These are phyloP conservation scores for Sugiyamaella paludigena DNA, from an alignment of 1,139 yeast species.

Conservation along the genomic window DNA sequence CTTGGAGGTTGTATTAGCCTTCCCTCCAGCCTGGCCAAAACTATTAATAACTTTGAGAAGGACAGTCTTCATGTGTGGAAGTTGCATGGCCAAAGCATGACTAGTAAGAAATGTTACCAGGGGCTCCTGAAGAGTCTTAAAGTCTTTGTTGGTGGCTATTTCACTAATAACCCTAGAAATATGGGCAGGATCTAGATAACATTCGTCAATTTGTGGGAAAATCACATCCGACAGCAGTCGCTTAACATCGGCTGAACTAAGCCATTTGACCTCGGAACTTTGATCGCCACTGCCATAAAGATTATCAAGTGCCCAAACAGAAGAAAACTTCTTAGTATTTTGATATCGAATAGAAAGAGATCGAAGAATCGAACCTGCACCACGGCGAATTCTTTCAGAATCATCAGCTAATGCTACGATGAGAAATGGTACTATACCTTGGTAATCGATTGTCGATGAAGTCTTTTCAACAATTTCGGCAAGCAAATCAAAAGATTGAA, in stretches of 20 bases:
- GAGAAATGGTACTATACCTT: slow-evolving; percentile 36
- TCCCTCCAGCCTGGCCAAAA: slow-evolving; percentile 26
- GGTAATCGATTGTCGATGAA: slow-evolving; percentile 32
- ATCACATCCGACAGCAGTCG: slow-evolving; percentile 47
- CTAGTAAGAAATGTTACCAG: slow-evolving; percentile 49
- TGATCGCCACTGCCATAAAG: slow-evolving; percentile 48
- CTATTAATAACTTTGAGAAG: slow-evolving; percentile 40
- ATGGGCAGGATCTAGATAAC: slow-evolving; percentile 47
- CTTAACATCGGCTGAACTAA: slow-evolving; percentile 64
- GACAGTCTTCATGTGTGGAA: slow-evolving; percentile 48
- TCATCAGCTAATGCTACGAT: slow-evolving; percentile 32
- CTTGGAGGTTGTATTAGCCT: slow-evolving; percentile 37
- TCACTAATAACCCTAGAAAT: slow-evolving; percentile 39
- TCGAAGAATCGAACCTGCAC: slow-evolving; percentile 44
- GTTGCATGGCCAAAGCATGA: slow-evolving; percentile 45
- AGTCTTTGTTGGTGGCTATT: slow-evolving; percentile 24
- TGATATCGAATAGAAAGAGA: slow-evolving; percentile 37
- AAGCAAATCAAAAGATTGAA: slow-evolving; percentile 30
- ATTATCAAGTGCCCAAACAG: slow-evolving; percentile 39
- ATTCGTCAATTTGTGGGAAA: slow-evolving; percentile 40
- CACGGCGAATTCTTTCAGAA: slow-evolving; percentile 39
- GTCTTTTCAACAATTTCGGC: slow-evolving; percentile 20
- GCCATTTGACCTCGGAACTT: slow-evolving; percentile 48
- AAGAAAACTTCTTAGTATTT: slow-evolving; percentile 40
- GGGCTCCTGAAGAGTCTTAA: slow-evolving; percentile 23